Evolutionary conservation across 2,329 filamentous ascomycete genomes (phyloP), one percentile per base, ranked within the genome.

Genomic region (Colletotrichum siamense): DNA sequence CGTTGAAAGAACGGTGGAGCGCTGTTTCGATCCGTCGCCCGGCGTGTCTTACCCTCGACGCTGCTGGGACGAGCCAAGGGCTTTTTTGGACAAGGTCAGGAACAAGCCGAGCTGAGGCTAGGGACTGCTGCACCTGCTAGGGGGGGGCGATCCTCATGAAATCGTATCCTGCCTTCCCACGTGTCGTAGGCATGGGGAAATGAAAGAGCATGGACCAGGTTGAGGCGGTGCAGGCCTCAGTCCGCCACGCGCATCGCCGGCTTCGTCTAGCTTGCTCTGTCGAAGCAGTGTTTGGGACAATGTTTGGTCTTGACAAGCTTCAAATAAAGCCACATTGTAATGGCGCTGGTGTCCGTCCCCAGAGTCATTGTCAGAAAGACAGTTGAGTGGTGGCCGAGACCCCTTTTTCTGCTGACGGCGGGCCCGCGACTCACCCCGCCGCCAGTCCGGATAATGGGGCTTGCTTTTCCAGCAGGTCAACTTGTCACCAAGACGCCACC

Each of bases 141-240:
- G 73, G 61, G 61, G 30, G 63, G 70, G 34, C 72, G 71, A 76
- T 76, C 74, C 59, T 76, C 28, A 76, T 76, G 71, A 75, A 74
- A 69, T 70, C 64, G 74, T 57, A 69, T 61, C 71, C 71, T 75
- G 49, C 66, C 36, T 24, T 69, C 52, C 73, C 74, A 76, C 74
- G 74, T 76, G 74, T 76, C 61, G 57, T 36, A n/a, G 34, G 71
- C 64, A 76, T 76, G 74, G 71, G 74, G 71, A 76, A 68, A 73
- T 75, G 69, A 70, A 24, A 73, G 59, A 76, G 71, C 74, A 76
- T 74, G 57, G 71, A 34, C 74, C 71, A 76, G 71, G 55, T 34
- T 52, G 64, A 34, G 70, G 71, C 71, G 34, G 70, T 69, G 71
- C 74, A 73, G 64, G 44, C 59, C 57, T 66, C 61, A 49, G 61